phyloP scores from a whole-genome alignment of 371 early-diverging fungal genomes.

The Gilbertella persicaria region DNA sequence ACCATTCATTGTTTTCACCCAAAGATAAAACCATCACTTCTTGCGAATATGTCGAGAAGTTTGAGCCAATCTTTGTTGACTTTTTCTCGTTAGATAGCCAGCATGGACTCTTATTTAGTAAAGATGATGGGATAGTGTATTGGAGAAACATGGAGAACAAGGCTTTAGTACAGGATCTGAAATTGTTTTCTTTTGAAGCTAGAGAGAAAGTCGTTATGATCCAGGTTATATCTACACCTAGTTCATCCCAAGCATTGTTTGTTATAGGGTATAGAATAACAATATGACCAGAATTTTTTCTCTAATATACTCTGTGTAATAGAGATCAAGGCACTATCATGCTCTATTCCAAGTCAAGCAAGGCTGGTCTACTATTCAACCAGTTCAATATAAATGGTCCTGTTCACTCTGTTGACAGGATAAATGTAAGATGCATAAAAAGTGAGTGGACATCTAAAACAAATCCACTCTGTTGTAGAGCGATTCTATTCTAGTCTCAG shows the following conservation, averaged over 20 bases:
- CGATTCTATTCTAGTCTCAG: conserved; percentile 11
- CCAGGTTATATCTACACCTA: background rate
- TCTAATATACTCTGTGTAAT: background rate
- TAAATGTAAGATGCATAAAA: background rate
- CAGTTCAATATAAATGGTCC: conserved; percentile 19
- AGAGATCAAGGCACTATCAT: conserved; percentile 20
- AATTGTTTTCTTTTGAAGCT: background rate
- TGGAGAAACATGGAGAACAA: conserved; percentile 3
- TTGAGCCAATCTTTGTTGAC: too few species aligned
- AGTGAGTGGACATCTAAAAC: background rate
- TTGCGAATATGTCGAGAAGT: too few species aligned
- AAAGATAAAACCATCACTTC: too few species aligned
- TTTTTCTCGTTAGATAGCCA: too few species aligned
- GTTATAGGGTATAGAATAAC: conserved; percentile 6
- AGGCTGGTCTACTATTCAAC: background rate
- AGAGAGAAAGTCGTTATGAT: conserved; percentile 5
- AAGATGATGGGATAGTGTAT: conserved; percentile 7
- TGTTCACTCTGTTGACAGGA: conserved; percentile 10
- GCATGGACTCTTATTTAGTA: conserved; percentile 14
- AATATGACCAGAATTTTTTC: background rate
- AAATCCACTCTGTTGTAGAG: background rate
- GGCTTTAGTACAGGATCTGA: conserved; percentile 5
- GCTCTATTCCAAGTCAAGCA: conserved; percentile 6
- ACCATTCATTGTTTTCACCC: too few species aligned
- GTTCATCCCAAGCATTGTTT: background rate